Percentiles rank a stretch among this genome's conserved stretches.
Evolutionary conservation across 2,329 filamentous ascomycete genomes (phyloP).

Genomic region (Coniochaeta pulveracea): DNA sequence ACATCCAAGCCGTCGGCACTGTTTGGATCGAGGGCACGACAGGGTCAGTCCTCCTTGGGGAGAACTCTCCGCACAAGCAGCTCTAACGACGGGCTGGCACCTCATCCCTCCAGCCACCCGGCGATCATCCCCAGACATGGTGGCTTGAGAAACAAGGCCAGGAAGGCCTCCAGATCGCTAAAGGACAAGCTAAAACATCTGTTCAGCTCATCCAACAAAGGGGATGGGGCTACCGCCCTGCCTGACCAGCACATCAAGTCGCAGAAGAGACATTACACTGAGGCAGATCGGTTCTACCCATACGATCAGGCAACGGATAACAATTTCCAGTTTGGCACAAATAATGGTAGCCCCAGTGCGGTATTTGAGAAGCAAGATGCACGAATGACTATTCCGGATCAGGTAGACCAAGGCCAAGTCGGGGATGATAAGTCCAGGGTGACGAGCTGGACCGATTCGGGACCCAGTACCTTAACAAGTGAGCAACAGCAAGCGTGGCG

Average conservation of each 20-base stretch:
- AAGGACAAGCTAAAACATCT: constrained; percentile 49
- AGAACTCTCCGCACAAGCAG: constrained; percentile 38
- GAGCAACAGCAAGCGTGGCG: constrained; percentile 22
- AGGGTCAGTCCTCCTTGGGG: constrained; percentile 17
- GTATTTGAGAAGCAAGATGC: too few species aligned
- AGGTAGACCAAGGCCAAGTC: neutral
- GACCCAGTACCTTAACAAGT: constrained; percentile 40
- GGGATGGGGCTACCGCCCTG: constrained; percentile 21
- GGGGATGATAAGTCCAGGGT: constrained; percentile 49
- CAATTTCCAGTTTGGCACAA: too few species aligned
- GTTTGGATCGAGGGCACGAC: constrained; percentile 26
- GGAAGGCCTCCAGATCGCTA: constrained; percentile 51
- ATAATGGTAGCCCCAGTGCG: too few species aligned
- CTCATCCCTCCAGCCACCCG: neutral
- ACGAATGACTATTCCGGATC: too few species aligned
- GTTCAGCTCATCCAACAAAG: constrained; percentile 33
- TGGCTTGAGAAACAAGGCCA: constrained; percentile 37
- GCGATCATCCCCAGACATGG: neutral
- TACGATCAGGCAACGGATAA: too few species aligned
- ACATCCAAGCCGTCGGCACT: constrained; percentile 31
- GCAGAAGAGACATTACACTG: constrained; percentile 19
- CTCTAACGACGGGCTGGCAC: constrained; percentile 13
- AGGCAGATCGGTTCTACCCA: too few species aligned
- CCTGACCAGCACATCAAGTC: constrained; percentile 43
- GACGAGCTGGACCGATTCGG: constrained; percentile 62